Base-by-base conservation (phyloP, 352 stramenopile species). In the Phytophthora lateralis region DNA sequence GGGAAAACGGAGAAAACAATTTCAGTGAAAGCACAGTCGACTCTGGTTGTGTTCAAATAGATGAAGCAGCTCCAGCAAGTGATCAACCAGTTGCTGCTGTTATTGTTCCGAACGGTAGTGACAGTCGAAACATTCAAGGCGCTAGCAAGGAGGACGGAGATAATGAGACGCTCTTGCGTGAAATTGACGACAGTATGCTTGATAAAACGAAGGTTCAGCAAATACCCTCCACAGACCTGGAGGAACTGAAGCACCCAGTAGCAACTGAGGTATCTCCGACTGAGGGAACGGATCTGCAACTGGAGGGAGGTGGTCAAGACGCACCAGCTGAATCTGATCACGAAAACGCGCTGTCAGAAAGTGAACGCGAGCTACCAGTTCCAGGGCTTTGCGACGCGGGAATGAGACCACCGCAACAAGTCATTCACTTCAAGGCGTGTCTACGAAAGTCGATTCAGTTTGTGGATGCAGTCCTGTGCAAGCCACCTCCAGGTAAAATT, bases 391-490 rank as follows among this genome's bases (percentile, higher is more conserved):
- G 80, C 47, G 85, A 86, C 20, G 63, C 76, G 7, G 73, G 83
- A 35, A 71, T 75, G 32, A 75, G 80, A 55, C 72, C 75, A 10
- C 56, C 60, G 10, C 55, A 62, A 17, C 76, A 89, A 60, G 78
- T 73, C 27, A 75, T 55, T 32, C 75, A 84, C 43, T 88, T 88
- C 43, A 86, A 89, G 47, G 63, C 70, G 4, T 68, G 80, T 18
- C 41, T 89, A 35, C 73, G 76, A 24, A 86, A 82, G 56, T 60
- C 80, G 3, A 85, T 89, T 46, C 32, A 76, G 44, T 83, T 83
- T 44, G 78, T 88, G n/a, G 80, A 89, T 47, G 76, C 78, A 34
- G 54, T 84, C 38, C 55, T 86, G 0, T 89, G 77, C 56, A 69
- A 76, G 20, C 80, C 80, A 17, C 78, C 78, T 12, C 66, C 66